phyloP scores from a whole-genome alignment of 257 asterid genomes.

The Przewalskia tangutica region DNA sequence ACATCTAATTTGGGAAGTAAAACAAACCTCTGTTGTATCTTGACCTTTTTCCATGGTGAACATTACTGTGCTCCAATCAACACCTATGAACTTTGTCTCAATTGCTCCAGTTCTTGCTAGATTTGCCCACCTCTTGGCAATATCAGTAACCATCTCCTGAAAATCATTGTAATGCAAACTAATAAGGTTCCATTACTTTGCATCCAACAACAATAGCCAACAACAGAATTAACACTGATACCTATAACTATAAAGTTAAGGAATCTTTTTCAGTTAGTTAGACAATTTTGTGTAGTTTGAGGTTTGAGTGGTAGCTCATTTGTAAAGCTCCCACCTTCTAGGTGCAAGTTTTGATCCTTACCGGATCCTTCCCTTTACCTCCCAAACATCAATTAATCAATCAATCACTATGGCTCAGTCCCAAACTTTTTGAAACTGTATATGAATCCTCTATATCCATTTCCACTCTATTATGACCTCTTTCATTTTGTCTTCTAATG shows the following conservation, averaged over 20 bases:
- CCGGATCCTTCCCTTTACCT: neutral
- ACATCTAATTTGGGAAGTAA: neutral
- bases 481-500: neutral
- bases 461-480: neutral
- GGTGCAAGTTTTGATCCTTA: neutral
- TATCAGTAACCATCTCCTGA: constrained; percentile 60
- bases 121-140: constrained; percentile 70
- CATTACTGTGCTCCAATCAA: constrained; percentile 79
- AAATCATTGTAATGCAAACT: neutral
- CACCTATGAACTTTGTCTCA: constrained; percentile 57
- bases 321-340: neutral
- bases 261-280: neutral
- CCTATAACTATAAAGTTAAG: neutral
- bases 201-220: neutral
- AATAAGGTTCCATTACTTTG: neutral
- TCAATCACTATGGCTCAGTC: neutral
- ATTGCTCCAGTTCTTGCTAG: constrained; percentile 74
- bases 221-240: neutral
- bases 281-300: neutral
- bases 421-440: neutral
- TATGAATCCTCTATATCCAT: neutral
- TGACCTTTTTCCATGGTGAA: constrained; percentile 83
- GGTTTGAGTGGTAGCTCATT: neutral
- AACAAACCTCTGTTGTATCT: constrained; percentile 66
- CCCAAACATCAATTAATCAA: neutral